A percentile compares a stretch with the other conserved stretches of the same genome.
Conservation (phyloP, 2,329 filamentous ascomycete genomes). For the Cadophora malorum region DNA sequence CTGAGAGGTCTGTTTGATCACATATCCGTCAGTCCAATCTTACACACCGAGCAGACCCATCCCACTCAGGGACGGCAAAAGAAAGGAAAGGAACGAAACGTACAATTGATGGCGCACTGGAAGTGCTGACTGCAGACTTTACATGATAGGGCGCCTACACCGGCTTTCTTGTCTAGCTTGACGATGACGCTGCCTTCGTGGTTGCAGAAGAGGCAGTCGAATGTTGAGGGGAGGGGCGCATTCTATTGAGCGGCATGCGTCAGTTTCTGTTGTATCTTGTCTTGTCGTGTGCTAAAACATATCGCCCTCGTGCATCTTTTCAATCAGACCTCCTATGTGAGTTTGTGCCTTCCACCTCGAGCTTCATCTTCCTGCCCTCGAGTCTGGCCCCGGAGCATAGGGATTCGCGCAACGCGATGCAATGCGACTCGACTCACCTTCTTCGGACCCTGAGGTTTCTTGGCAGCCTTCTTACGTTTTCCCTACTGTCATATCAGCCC, state of each 20-base stretch:
- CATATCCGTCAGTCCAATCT: too few species aligned
- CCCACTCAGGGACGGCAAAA: background rate
- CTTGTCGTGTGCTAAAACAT: too few species aligned
- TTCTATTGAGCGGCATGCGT: conserved; percentile 51
- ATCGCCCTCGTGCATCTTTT: background rate
- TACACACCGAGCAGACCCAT: too few species aligned
- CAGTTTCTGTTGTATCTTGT: background rate
- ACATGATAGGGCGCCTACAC: conserved; percentile 84
- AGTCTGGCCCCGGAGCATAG: background rate
- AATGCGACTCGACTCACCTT: conserved; percentile 62
- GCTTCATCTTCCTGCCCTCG: background rate
- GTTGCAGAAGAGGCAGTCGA: conserved; percentile 98
- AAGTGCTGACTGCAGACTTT: conserved; percentile 94
- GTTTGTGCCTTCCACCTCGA: background rate
- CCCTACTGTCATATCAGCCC: conserved; percentile 61
- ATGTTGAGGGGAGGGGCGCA: conserved; percentile 79
- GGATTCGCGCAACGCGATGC: background rate
- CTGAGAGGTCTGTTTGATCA: conserved; percentile 73
- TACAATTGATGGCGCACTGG: conserved; percentile 92
- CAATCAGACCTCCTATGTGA: background rate
- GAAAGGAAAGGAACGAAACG: conserved; percentile 44
- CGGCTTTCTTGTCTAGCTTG: conserved; percentile 92
- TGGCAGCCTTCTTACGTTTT: conserved; percentile 92
- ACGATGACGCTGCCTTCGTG: conserved; percentile 92
- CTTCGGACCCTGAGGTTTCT: conserved; percentile 81